phyloP scores from a whole-genome alignment of 768 basidiomycete species.

The Podaxis sp. region DNA sequence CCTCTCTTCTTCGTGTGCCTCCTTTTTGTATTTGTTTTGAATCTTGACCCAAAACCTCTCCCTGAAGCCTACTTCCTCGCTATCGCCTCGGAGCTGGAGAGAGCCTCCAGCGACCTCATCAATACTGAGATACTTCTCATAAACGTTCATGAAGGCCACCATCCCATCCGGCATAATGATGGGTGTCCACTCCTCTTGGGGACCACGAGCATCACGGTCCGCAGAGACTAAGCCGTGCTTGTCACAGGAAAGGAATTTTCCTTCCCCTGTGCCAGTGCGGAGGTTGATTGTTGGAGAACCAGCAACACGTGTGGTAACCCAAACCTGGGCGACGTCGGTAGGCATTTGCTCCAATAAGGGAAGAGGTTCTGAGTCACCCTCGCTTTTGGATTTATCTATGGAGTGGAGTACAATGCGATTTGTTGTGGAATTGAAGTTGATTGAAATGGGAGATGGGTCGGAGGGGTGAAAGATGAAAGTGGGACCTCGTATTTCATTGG shows the following conservation, averaged over 20 bases:
- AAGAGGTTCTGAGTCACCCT: constrained; percentile 42
- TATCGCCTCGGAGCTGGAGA: constrained; percentile 78
- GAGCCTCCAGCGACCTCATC: constrained; percentile 87
- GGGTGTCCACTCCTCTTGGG: constrained; percentile 94
- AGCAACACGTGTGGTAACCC: constrained; percentile 86
- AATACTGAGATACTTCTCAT: constrained; percentile 83
- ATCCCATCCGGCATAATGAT: constrained; percentile 80
- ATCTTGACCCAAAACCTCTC: constrained; percentile 91
- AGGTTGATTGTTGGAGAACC: constrained; percentile 85
- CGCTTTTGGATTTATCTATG: constrained; percentile 58
- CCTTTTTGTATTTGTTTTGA: constrained; percentile 85
- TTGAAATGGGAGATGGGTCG: constrained; percentile 71
- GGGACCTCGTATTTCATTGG: constrained; percentile 81
- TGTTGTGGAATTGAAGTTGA: constrained; percentile 79
- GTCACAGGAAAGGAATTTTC: constrained; percentile 90
- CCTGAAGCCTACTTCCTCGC: constrained; percentile 79
- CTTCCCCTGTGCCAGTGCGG: constrained; percentile 83
- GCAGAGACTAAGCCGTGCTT: constrained; percentile 81
- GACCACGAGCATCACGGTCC: constrained; percentile 86
- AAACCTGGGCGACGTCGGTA: constrained; percentile 84
- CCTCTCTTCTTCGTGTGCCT: constrained; percentile 77
- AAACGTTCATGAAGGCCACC: constrained; percentile 85
- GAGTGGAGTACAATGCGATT: constrained; percentile 66
- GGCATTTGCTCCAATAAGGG: constrained; percentile 67
- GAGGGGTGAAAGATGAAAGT: constrained; percentile 84